Conservation (phyloP, 2,329 filamentous ascomycete genomes). For the Microdochium bolleyi region DNA sequence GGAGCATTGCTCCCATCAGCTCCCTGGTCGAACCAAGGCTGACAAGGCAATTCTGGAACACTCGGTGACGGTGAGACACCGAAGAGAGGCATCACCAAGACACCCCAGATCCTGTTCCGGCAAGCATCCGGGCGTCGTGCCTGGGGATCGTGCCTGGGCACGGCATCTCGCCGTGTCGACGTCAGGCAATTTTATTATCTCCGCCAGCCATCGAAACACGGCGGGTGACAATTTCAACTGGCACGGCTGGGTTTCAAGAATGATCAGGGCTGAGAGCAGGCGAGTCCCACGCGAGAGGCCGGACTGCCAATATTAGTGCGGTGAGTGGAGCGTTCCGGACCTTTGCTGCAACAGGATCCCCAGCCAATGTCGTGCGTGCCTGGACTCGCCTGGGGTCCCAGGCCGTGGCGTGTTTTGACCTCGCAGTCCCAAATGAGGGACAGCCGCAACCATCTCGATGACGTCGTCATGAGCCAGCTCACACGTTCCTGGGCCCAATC, state of each 20-base stretch:
- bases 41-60: too few relatives aligned
- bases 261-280: not conserved
- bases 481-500: not conserved
- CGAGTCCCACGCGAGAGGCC: not conserved
- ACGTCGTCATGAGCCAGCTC: not conserved
- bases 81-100: too few relatives aligned
- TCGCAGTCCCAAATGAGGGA: not conserved
- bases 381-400: not conserved
- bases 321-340: not conserved
- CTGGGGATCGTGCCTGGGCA: not conserved
- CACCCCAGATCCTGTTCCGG: too few relatives aligned
- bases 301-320: not conserved
- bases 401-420: not conserved
- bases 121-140: not conserved
- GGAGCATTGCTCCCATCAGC: too few relatives aligned
- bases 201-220: not conserved
- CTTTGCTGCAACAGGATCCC: too few relatives aligned
- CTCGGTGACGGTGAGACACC: too few relatives aligned
- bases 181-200: not conserved
- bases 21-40: too few relatives aligned
- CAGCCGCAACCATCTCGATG: not conserved
- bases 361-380: not conserved
- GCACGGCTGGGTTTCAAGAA: not conserved
- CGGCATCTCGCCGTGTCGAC: not conserved
- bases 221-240: not conserved